These are phyloP conservation scores for Rhododendron mucronatum DNA, from an alignment of 148 eudicot species.

Conservation along the genomic window DNA sequence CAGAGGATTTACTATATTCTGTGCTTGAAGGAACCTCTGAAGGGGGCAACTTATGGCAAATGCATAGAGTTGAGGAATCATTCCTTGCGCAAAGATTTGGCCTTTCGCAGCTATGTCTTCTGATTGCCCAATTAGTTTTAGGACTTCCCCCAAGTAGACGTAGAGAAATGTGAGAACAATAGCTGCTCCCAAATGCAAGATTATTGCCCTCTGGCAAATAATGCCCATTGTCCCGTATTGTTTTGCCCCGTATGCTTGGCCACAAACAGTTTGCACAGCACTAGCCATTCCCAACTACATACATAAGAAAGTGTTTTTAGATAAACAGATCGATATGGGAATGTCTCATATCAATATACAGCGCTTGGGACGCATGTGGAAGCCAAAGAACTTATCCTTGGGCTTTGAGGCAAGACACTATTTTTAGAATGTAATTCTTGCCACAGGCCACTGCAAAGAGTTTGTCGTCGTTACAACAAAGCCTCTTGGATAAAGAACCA, in stretches of 20 bases:
- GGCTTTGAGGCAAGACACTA: background rate
- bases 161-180: slow-evolving; percentile 39
- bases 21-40: slow-evolving; percentile 53
- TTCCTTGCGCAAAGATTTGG: slow-evolving; percentile 38
- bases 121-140: slow-evolving; percentile 40
- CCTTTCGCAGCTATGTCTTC: slow-evolving; percentile 42
- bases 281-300: slow-evolving; percentile 60
- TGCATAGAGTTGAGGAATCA: slow-evolving; percentile 54
- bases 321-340: background rate
- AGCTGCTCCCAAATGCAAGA: slow-evolving; percentile 46
- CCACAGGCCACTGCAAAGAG: background rate
- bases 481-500: background rate
- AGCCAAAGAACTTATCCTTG: background rate
- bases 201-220: slow-evolving; percentile 53
- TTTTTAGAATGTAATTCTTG: background rate
- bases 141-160: slow-evolving; percentile 26
- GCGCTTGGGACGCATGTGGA: background rate
- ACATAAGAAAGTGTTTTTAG: background rate
- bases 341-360: background rate
- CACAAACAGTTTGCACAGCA: slow-evolving; percentile 63
- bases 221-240: slow-evolving; percentile 41
- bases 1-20: slow-evolving; percentile 60
- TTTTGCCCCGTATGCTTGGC: slow-evolving; percentile 60
- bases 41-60: slow-evolving; percentile 48
- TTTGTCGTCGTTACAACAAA: background rate